phyloP scores from a whole-genome alignment of 495 filamentous ascomycete species.

The Xylaria bambusicola region DNA sequence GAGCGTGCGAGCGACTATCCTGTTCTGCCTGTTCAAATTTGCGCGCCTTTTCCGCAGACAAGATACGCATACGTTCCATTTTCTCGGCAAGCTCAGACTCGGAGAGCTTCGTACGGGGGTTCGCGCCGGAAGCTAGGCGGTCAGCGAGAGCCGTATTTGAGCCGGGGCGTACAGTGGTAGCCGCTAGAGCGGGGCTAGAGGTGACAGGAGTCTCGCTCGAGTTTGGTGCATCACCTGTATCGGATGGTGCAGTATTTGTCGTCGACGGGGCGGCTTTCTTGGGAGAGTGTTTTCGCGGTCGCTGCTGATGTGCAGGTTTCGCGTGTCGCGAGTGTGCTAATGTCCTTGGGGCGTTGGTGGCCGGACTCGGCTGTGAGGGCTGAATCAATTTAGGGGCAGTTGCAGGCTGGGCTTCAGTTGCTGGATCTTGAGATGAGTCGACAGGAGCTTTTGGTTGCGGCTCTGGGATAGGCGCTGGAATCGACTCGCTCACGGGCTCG shows the following conservation, averaged over 20 bases:
- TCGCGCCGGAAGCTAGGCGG: slow-evolving; percentile 47
- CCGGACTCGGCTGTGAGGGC: slow-evolving; percentile 1
- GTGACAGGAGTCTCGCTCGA: slow-evolving; percentile 14
- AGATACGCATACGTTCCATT: slow-evolving; percentile 53
- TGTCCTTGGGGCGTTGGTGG: slow-evolving; percentile 21
- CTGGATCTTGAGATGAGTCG: not conserved
- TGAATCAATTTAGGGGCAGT: slow-evolving; percentile 3
- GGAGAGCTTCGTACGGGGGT: slow-evolving; percentile 55
- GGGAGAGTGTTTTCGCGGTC: slow-evolving; percentile 26
- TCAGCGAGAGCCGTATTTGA: slow-evolving; percentile 38
- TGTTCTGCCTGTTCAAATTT: slow-evolving; percentile 53
- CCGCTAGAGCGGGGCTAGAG: slow-evolving; percentile 1
- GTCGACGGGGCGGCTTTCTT: slow-evolving; percentile 21
- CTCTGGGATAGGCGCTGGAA: slow-evolving; percentile 6
- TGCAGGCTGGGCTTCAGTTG: slow-evolving; percentile 2
- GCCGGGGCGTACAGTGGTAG: slow-evolving; percentile 19
- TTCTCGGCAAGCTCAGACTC: slow-evolving; percentile 53
- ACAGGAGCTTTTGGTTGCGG: not conserved
- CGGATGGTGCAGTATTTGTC: slow-evolving; percentile 8
- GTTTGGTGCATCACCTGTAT: slow-evolving; percentile 6
- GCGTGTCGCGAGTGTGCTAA: slow-evolving; percentile 46
- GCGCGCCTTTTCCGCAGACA: slow-evolving; percentile 48
- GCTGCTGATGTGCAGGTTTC: slow-evolving; percentile 23
- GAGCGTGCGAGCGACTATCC: slow-evolving; percentile 53
- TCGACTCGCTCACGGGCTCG: slow-evolving; percentile 39